Percentiles rank a stretch among this genome's conserved stretches.
Evolutionary conservation across 768 basidiomycete species (phyloP).

Genomic region (Suillus ampliporus): DNA sequence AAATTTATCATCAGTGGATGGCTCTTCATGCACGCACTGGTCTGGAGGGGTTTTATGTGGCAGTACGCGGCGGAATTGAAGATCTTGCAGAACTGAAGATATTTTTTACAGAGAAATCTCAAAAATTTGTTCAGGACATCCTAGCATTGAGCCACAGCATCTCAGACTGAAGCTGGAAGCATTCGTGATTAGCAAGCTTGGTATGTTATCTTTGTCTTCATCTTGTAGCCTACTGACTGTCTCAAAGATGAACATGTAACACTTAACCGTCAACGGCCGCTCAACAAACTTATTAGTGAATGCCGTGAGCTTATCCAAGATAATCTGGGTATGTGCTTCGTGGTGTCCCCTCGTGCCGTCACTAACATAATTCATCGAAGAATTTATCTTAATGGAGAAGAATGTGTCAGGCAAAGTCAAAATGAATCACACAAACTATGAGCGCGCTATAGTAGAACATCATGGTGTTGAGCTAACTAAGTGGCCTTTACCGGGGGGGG

Average conservation of each 20-base stretch:
- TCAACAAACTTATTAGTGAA: constrained; percentile 15
- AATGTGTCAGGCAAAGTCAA: not conserved
- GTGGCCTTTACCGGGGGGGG: not conserved
- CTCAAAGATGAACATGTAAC: not conserved
- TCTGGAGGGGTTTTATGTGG: constrained; percentile 14
- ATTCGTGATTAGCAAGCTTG: constrained; percentile 8
- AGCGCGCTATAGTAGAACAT: not conserved
- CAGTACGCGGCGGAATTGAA: constrained; percentile 7
- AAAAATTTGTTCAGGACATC: constrained; percentile 9
- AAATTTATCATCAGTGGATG: constrained; percentile 10
- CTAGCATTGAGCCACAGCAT: constrained; percentile 10
- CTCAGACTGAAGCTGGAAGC: constrained; percentile 10
- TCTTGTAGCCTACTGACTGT: not conserved
- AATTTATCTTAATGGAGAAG: constrained; percentile 8
- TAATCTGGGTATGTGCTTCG: constrained; percentile 5
- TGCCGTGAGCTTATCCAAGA: constrained; percentile 13
- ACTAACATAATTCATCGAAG: constrained; percentile 7
- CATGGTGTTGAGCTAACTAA: not conserved
- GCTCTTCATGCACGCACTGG: constrained; percentile 7
- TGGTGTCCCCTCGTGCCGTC: not conserved
- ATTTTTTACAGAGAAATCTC: constrained; percentile 13
- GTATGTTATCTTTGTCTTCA: not conserved
- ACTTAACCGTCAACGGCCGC: constrained; percentile 1
- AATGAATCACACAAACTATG: constrained; percentile 10
- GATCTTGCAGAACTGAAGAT: constrained; percentile 11